Percentiles rank a stretch among this genome's conserved stretches.
Evolutionary conservation across 371 early-diverging fungal species (phyloP).

Genomic region (Actinomucor elegans): DNA sequence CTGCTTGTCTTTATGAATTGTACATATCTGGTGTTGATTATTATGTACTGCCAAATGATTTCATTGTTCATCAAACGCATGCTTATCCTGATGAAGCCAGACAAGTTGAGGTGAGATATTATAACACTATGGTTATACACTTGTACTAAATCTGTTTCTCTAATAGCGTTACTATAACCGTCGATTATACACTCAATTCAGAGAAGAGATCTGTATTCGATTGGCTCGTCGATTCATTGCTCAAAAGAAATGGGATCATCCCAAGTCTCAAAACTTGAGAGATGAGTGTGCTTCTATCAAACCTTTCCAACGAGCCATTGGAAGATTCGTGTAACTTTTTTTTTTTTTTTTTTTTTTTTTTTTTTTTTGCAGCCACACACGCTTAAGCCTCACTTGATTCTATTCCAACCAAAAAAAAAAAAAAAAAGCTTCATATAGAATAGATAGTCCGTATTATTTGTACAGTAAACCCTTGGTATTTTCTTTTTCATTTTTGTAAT

Average conservation of each 20-base stretch:
- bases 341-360: slow-evolving; percentile 1
- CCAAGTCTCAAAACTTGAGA: slow-evolving; percentile 44
- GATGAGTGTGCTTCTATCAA: slow-evolving; percentile 43
- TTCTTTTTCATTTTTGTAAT: background rate
- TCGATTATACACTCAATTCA: slow-evolving; percentile 54
- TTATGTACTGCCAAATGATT: slow-evolving; percentile 59
- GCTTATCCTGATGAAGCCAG: slow-evolving; percentile 59
- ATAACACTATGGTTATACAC: background rate
- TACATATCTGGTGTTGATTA: slow-evolving; percentile 63
- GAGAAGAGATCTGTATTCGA: slow-evolving; percentile 61
- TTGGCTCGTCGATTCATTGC: slow-evolving; percentile 55
- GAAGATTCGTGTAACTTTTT: slow-evolving; percentile 17
- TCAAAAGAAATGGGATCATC: slow-evolving; percentile 48
- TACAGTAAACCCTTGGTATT: background rate
- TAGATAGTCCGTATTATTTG: background rate
- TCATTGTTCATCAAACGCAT: slow-evolving; percentile 63
- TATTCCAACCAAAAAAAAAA: background rate
- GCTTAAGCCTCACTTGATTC: background rate
- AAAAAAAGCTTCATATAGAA: too few species aligned
- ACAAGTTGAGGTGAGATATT: slow-evolving; percentile 45
- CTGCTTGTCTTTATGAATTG: slow-evolving; percentile 64
- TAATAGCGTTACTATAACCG: slow-evolving; percentile 61
- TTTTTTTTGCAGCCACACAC: slow-evolving; percentile 3
- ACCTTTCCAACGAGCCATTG: slow-evolving; percentile 27
- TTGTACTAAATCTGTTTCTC: background rate